phyloP scores from a whole-genome alignment of 1,284 basidiomycete genomes.

The Phaffia rhodozyma region DNA sequence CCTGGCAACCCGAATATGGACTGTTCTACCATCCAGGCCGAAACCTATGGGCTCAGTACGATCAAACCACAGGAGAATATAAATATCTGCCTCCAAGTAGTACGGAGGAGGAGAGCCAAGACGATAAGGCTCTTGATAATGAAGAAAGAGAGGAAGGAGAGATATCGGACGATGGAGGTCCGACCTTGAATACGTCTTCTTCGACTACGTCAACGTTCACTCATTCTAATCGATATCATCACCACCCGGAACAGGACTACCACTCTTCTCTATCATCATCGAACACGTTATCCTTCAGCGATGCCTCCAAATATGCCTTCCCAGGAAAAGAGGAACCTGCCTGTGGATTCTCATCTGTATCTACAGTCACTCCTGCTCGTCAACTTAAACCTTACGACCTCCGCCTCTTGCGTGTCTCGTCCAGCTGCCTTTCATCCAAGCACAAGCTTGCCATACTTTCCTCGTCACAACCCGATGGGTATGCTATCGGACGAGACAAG shows the following conservation, averaged over 20 bases:
- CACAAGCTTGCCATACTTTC: constrained; percentile 8
- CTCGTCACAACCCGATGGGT: constrained; percentile 13
- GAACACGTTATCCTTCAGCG: not conserved
- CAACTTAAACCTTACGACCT: not conserved
- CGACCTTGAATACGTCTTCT: not conserved
- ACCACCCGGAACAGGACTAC: constrained; percentile 1
- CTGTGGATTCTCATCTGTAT: too few species aligned
- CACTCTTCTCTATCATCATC: constrained; percentile 3
- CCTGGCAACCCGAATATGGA: constrained; percentile 2
- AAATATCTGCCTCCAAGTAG: constrained; percentile 1
- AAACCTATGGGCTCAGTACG: constrained; percentile 15
- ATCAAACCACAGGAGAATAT: constrained; percentile 10
- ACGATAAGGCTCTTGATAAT: not conserved
- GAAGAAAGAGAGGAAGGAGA: constrained; percentile 11
- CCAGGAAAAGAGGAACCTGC: too few species aligned
- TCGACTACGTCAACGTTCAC: not conserved
- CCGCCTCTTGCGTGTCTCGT: constrained; percentile 7
- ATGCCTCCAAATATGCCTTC: not conserved
- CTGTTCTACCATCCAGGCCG: constrained; percentile 9
- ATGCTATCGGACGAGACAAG: constrained; percentile 14
- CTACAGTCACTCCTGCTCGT: not conserved
- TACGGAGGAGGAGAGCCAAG: not conserved
- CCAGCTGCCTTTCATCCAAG: constrained; percentile 1
- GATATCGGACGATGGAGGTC: constrained; percentile 4
- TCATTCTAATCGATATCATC: not conserved